phyloP scores from a whole-genome alignment of 2,329 filamentous ascomycete species.

The Aspergillus vadensis region DNA sequence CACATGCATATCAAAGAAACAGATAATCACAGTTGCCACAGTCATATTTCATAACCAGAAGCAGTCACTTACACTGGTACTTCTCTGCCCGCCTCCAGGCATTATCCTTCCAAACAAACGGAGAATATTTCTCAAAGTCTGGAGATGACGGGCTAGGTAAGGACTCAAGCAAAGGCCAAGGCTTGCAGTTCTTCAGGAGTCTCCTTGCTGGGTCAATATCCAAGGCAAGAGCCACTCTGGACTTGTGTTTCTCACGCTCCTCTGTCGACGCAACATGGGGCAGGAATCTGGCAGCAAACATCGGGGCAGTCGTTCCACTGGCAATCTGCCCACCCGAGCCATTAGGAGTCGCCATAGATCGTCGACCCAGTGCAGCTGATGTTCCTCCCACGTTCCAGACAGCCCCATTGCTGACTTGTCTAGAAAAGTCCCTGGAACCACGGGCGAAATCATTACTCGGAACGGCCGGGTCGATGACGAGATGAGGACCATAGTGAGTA shows the following conservation, averaged over 20 bases:
- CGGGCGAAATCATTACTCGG: slow-evolving; percentile 9
- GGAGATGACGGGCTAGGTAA: slow-evolving; percentile 29
- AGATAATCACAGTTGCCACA: too few species aligned
- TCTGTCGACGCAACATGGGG: slow-evolving; percentile 56
- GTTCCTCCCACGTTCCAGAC: slow-evolving; percentile 79
- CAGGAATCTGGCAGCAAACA: slow-evolving; percentile 60
- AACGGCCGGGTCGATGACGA: slow-evolving; percentile 32
- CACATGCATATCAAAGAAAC: background rate
- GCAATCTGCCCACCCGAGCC: slow-evolving; percentile 66
- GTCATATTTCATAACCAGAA: background rate
- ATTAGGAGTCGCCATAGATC: slow-evolving; percentile 54
- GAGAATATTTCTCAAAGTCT: slow-evolving; percentile 33
- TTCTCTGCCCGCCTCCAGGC: slow-evolving; percentile 39
- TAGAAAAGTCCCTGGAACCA: slow-evolving; percentile 22
- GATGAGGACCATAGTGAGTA: slow-evolving; percentile 37
- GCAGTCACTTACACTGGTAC: slow-evolving; percentile 36
- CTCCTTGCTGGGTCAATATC: slow-evolving; percentile 71
- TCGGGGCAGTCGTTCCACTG: slow-evolving; percentile 71
- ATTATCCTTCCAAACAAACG: slow-evolving; percentile 44
- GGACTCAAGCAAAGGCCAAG: slow-evolving; percentile 22
- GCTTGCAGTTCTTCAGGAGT: slow-evolving; percentile 61
- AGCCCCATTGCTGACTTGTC: slow-evolving; percentile 66
- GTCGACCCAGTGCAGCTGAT: slow-evolving; percentile 54
- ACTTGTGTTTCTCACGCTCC: slow-evolving; percentile 69
- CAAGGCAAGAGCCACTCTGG: slow-evolving; percentile 76